Percentiles rank a stretch among this genome's conserved stretches.
Conservation (phyloP, 257 asterid species). For the Capsicum pubescens region DNA sequence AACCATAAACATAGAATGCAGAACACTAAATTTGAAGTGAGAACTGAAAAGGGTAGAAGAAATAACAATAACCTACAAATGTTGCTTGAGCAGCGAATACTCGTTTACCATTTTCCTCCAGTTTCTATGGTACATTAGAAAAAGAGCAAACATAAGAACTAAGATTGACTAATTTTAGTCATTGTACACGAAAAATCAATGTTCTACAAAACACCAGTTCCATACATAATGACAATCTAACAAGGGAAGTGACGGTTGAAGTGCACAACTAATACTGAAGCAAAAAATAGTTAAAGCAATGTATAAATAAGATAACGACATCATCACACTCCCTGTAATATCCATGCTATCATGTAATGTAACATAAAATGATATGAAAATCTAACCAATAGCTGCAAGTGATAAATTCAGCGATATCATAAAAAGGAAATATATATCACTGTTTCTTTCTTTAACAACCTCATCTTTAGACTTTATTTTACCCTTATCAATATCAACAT, state of each 20-base stretch:
- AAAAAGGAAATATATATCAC: neutral
- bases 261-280: neutral
- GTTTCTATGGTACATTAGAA: slow-evolving; percentile 51
- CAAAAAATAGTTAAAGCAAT: neutral
- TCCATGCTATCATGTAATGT: neutral
- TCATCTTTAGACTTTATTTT: no score
- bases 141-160: neutral
- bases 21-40: neutral
- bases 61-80: slow-evolving; percentile 46
- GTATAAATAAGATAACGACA: neutral
- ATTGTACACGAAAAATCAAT: neutral
- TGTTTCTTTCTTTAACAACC: no score
- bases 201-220: neutral
- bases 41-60: neutral
- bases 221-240: neutral
- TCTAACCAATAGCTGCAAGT: neutral
- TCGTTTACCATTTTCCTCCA: slow-evolving; percentile 77
- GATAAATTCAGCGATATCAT: neutral
- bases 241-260: neutral
- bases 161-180: neutral
- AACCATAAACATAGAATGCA: neutral
- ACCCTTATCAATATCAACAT: no score
- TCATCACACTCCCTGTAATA: neutral
- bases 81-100: slow-evolving; percentile 26
- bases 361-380: neutral